Conservation (phyloP, 371 early-diverging fungal species). For the Cokeromyces recurvatus region DNA sequence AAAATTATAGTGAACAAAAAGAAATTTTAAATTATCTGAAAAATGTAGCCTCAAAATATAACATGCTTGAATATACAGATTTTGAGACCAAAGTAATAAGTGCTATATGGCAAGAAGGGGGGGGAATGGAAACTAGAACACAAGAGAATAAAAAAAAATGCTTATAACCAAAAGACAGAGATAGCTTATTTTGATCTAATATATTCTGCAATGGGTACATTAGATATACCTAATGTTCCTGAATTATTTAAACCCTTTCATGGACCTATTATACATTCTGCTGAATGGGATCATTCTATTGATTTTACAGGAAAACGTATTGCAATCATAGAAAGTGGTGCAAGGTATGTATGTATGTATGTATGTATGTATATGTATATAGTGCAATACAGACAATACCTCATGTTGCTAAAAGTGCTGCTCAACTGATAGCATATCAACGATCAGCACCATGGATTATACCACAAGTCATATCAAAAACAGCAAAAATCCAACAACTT, state of each 20-base stretch:
- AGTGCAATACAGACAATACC: constrained; percentile 49
- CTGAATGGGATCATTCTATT: constrained; percentile 40
- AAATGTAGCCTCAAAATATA: constrained; percentile 38
- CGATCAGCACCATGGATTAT: constrained; percentile 43
- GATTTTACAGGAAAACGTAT: constrained; percentile 49
- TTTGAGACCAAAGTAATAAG: constrained; percentile 42
- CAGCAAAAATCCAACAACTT: constrained; percentile 18
- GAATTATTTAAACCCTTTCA: constrained; percentile 42
- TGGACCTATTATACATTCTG: constrained; percentile 45
- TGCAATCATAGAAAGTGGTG: constrained; percentile 50
- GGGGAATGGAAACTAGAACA: constrained; percentile 43
- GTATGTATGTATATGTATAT: too few relatives aligned
- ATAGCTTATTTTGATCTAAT: not conserved
- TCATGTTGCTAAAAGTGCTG: constrained; percentile 30
- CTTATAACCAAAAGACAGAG: too few relatives aligned
- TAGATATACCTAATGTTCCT: constrained; percentile 51
- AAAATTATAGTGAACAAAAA: constrained; percentile 31
- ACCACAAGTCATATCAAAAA: constrained; percentile 22
- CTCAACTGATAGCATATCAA: constrained; percentile 41
- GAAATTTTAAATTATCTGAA: constrained; percentile 53
- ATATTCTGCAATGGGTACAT: constrained; percentile 32
- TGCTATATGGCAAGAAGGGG: constrained; percentile 38
- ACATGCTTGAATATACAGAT: constrained; percentile 41
- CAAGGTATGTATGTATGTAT: too few relatives aligned
- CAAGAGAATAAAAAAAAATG: too few relatives aligned